Evolutionary conservation across 2,329 filamentous ascomycete genomes (phyloP).

Genomic region (Monosporascus sp.): DNA sequence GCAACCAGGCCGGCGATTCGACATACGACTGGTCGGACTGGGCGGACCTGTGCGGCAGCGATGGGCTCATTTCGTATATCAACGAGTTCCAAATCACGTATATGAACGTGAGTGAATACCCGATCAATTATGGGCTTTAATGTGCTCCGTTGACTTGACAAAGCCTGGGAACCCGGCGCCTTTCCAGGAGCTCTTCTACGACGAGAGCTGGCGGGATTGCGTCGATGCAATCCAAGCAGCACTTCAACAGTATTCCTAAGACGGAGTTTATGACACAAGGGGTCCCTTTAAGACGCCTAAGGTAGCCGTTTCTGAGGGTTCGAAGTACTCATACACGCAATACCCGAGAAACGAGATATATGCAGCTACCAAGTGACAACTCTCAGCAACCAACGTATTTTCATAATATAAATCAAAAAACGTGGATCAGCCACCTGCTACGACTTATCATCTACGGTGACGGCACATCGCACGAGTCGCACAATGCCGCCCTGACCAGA

Average conservation of each 20-base stretch:
- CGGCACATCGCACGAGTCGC: no score
- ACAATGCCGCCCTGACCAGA: no score
- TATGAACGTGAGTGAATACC: constrained; percentile 4
- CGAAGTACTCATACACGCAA: no score
- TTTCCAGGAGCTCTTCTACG: neutral
- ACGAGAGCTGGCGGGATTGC: neutral
- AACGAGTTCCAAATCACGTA: constrained; percentile 7
- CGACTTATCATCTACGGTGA: no score
- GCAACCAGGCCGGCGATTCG: constrained; percentile 4
- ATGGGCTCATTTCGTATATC: constrained; percentile 9
- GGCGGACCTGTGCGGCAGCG: constrained; percentile 7
- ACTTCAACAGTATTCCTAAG: neutral
- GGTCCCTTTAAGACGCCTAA: neutral
- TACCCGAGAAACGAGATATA: no score
- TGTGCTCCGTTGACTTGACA: neutral
- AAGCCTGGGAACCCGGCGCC: neutral
- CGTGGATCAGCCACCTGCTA: no score
- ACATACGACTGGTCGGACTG: constrained; percentile 10
- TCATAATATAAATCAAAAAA: no score
- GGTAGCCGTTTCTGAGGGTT: no score
- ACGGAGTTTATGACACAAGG: neutral
- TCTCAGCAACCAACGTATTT: no score
- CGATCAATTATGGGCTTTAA: neutral
- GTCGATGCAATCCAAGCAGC: neutral
- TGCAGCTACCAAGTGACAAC: no score